These are phyloP conservation scores for Exophiala calicioides DNA, from an alignment of 2,329 filamentous ascomycete species.

Conservation along the genomic window DNA sequence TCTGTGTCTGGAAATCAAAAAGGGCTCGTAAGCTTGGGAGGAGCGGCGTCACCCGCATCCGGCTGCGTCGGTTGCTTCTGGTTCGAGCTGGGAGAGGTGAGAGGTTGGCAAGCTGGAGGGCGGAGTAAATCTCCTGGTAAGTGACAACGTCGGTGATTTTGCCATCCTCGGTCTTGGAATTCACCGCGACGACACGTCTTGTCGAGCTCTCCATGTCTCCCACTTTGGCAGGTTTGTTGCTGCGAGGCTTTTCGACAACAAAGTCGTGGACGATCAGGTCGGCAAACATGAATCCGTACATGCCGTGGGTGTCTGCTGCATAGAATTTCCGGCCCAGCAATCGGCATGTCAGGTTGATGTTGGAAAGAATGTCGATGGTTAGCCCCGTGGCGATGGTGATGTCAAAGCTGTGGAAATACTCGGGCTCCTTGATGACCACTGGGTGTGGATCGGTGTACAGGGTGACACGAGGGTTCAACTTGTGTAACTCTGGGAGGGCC, in stretches of 20 bases:
- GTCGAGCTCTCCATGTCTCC: conserved; percentile 71
- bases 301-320: conserved; percentile 79
- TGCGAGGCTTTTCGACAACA: conserved; percentile 79
- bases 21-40: conserved; percentile 84
- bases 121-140: conserved; percentile 88
- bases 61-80: conserved; percentile 67
- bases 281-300: conserved; percentile 93
- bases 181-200: conserved; percentile 70
- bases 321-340: conserved; percentile 81
- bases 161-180: conserved; percentile 65
- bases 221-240: conserved; percentile 66
- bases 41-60: conserved; percentile 74
- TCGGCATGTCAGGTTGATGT: conserved; percentile 84
- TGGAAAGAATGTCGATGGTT: conserved; percentile 69
- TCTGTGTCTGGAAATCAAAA: conserved; percentile 76
- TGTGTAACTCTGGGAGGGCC: conserved; percentile 73
- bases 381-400: conserved; percentile 89
- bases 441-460: conserved; percentile 70
- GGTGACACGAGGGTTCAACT: conserved; percentile 84
- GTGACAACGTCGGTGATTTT: conserved; percentile 83
- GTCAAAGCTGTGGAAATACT: conserved; percentile 78
- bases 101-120: conserved; percentile 80
- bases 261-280: conserved; percentile 91
- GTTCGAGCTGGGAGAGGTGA: conserved; percentile 72
- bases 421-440: conserved; percentile 66